Evolutionary conservation across 2,329 filamentous ascomycete species (phyloP), one percentile per base, ranked within the genome.

Genomic region (Cladophialophora chaetospira): DNA sequence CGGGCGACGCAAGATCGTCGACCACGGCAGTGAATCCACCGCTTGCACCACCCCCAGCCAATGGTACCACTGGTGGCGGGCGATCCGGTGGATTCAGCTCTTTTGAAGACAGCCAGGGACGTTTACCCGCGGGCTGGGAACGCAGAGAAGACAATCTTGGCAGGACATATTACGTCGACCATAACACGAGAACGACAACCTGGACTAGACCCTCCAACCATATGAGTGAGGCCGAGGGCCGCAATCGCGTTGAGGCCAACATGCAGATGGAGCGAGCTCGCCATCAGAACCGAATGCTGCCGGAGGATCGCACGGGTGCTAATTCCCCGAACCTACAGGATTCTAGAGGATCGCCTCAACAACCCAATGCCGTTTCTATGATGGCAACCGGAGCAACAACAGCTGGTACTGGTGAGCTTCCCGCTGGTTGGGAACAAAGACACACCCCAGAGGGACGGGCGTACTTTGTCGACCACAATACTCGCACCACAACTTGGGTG

Each of bases 401-500:
- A 64, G 90, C 93, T 51, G 94, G 94, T 40, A 93, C 91, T 57
- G 94, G 94, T 60, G 94, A 99, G 75, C 85, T 99, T 58, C 94
- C 94, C 35, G 87, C 93, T 17, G 90, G 93, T 25, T 99, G 94
- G 94, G 94, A 99, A 74, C 91, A 97, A 73, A 83, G 94, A 66
- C 92, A 90, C 75, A 99, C 94, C 0, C 93, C 94, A 0, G 94
- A 99, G 78, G 92, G 93, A 25, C 85, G 94, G 48, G 83, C 93
- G 6, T 99, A 99, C 75, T 99, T 97, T 73, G 94, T 99, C 47
- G 94, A 99, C 71, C 94, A 99, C 75, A 99, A 97, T 72, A 97
- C 94, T 8, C 85, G 94, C 63, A 97, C 94, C 1, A 99, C 94
- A 0, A 97, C 94, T 0, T 99, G 94, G 94, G 94, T 99, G 13